Evolutionary conservation across 2,329 filamentous ascomycete genomes (phyloP), one percentile per base, ranked within the genome.

Genomic region (Purpureocillium lavendulum): DNA sequence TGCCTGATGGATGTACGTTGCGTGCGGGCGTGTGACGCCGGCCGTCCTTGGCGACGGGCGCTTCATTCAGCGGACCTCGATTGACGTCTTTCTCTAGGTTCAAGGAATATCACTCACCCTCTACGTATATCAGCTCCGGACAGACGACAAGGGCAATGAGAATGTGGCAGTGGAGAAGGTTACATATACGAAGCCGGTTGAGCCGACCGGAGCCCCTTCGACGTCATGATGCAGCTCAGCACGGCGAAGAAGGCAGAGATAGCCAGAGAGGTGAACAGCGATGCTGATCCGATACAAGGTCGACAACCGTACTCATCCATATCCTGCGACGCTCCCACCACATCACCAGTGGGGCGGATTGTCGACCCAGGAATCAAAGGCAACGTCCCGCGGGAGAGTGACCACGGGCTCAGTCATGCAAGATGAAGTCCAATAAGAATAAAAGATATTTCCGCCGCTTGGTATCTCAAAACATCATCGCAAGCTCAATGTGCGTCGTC

Each of bases 61-160:
- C n/a, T n/a, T n/a, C n/a, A n/a, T n/a, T n/a, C n/a, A n/a, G n/a
- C n/a, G n/a, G n/a, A n/a, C n/a, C n/a, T n/a, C 18, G 21, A 14
- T 31, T 42, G 17, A 39, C 24, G 13, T 13, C 11, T 3, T 24
- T 16, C 10, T 30, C 50, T 51, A 94, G 87, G 87, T 94, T 29
- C 90, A 97, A 76, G 90, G 90, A 26, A 94, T 96, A 59, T 94
- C 94, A 13, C 75, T 97, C 49, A 94, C 94, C 43, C 73, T 97
- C 36, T 97, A 97, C 61, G 90, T 97, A 39, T 97, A 97, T 59
- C 84, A 89, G 60, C 63, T 89, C 55, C 77, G 82, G 59, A 87
- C 83, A 57, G 84, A 87, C 52, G 80, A 76, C 41, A 81, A 84
- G 49, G 85, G 85, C 13, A 76, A 76, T 29, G 84, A 89, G 61